Conservation (phyloP, 371 early-diverging fungal species). For the Mucor lusitanicus region DNA sequence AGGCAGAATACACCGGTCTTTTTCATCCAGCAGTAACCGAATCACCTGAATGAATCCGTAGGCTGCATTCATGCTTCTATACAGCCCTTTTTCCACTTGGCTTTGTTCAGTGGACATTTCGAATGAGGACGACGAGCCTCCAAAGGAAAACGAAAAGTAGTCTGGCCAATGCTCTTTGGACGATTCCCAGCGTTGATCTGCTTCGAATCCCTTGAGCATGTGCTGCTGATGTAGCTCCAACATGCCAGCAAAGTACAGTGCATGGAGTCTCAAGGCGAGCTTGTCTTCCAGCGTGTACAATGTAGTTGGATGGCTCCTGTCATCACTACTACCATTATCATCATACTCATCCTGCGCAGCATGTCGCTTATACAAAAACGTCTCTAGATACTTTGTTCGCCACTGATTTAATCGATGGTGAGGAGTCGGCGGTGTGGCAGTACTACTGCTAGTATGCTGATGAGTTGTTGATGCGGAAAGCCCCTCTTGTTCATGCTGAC, state of each 20-base stretch:
- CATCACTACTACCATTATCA: neutral
- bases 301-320: neutral
- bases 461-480: no score
- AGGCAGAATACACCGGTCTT: conserved; percentile 27
- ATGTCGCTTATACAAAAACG: conserved; percentile 7
- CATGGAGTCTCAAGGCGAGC: conserved; percentile 18
- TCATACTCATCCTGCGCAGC: neutral
- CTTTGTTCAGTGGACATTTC: neutral
- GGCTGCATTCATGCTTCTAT: conserved; percentile 26
- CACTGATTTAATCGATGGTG: conserved; percentile 3
- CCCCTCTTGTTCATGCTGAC: neutral
- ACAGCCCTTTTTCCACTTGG: conserved; percentile 21
- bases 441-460: no score
- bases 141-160: conserved; percentile 15
- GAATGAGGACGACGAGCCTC: neutral
- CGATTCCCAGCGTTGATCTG: neutral
- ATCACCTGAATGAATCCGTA: conserved; percentile 29
- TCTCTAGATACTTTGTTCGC: conserved; percentile 3
- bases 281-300: conserved; percentile 3
- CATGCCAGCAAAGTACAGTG: conserved; percentile 25
- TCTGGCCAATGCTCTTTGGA: conserved; percentile 20
- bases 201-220: conserved; percentile 22
- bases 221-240: conserved; percentile 27
- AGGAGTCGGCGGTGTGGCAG: neutral
- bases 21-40: conserved; percentile 12